A percentile compares a stretch with the other conserved stretches of the same genome.
Conservation (phyloP, 257 asterid species). For the Apocynum venetum region DNA sequence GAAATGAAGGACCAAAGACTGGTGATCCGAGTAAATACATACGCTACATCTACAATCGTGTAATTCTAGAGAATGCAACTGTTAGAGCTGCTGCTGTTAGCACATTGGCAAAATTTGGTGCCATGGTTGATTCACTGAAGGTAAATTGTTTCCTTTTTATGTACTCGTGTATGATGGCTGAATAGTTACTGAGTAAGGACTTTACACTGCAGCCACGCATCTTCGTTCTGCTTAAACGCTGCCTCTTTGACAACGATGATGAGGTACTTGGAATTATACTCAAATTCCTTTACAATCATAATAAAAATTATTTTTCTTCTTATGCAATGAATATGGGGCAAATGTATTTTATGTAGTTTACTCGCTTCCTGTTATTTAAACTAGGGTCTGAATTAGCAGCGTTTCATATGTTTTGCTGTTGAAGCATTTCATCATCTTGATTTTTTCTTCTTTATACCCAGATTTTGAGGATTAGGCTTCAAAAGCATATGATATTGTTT, state of each 20-base stretch:
- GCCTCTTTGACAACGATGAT: constrained; percentile 86
- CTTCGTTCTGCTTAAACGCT: constrained; percentile 70
- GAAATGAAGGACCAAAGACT: constrained; percentile 95
- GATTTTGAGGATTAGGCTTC: not conserved
- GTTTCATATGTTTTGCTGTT: not conserved
- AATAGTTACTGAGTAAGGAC: constrained; percentile 21
- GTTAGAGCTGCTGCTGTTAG: constrained; percentile 96
- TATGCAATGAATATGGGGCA: not conserved
- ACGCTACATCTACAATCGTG: constrained; percentile 82
- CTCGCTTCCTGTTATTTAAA: not conserved
- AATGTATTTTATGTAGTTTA: not conserved
- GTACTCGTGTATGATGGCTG: constrained; percentile 3
- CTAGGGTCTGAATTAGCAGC: not conserved
- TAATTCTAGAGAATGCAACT: constrained; percentile 91
- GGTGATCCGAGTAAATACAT: constrained; percentile 90
- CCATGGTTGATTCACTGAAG: constrained; percentile 77
- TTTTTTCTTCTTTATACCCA: not conserved
- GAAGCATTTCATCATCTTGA: not conserved
- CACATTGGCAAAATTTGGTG: constrained; percentile 91
- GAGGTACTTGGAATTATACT: constrained; percentile 43
- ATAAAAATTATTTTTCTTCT: not conserved
- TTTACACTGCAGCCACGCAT: constrained; percentile 79
- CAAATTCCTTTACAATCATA: not conserved
- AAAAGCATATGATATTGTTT: not conserved
- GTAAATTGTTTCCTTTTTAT: constrained; percentile 32